Evolutionary conservation across 2,329 filamentous ascomycete genomes (phyloP), one percentile per base, ranked within the genome.

Genomic region (Lecanicillium sp.): DNA sequence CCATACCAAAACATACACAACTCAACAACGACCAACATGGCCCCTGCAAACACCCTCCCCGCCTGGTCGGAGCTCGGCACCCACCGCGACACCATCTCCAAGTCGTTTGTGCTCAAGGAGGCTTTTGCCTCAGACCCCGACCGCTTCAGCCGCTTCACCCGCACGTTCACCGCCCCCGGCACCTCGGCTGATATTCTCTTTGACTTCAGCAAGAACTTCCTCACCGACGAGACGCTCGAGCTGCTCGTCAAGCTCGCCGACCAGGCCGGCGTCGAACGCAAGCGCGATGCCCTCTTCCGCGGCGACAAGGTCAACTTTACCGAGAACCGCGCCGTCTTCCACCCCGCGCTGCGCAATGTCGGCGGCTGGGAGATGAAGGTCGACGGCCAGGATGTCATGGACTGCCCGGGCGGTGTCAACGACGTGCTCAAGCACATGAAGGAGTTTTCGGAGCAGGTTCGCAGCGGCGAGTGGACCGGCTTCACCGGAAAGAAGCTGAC

Each of bases 261-360:
- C 71, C 87, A 97, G 73, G 90, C 91, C 56, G 84, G 85, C 57
- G 70, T 98, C 32, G 90, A 95, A 76, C 80, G 94, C 75, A 87
- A 96, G 66, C 86, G 93, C 55, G 91, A 98, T 81, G 84, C 84
- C 64, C 95, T 98, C 90, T 98, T 98, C 72, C 84, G 83, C 50
- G 93, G 93, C 59, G 88, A 97, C 65, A 91, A 94, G 79, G 97
- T 98, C 78, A 98, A 98, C 81, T 96, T 96, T 74, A 98, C 93
- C 52, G 93, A 98, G 77, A 77, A 91, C 65, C 85, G 93, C 56
- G 93, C 93, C 56, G 93, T 98, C 56, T 95, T 95, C 75, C 93
- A 98, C 73, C 81, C 88, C 58, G 93, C 93, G 41, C 79, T 98
- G 63, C 86, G 93, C 67, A 98, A 98, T 67, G 84, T 90, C 55